These are phyloP conservation scores for Dictyostelium intermedium DNA, from an alignment of 78 protist genomes.

Conservation along the genomic window DNA sequence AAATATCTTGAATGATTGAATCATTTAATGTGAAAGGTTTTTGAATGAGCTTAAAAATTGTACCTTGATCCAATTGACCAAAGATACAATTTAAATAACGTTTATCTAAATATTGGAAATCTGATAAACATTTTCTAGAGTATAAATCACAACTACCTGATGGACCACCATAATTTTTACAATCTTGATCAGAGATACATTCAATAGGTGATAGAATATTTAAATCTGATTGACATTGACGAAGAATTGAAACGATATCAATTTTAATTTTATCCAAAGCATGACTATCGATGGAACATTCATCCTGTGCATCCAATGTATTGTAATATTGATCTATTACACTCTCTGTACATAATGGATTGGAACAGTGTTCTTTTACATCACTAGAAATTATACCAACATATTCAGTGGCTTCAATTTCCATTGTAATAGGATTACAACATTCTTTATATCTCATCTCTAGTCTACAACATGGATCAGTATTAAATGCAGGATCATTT, in stretches of 20 bases:
- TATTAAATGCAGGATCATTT: not conserved
- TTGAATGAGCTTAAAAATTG: not conserved
- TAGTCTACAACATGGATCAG: slow-evolving; percentile 42
- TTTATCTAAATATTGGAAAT: not conserved
- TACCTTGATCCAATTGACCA: not conserved
- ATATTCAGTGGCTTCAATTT: not conserved
- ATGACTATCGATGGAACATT: not conserved
- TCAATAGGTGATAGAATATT: not conserved
- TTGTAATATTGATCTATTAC: not conserved
- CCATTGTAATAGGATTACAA: slow-evolving; percentile 8
- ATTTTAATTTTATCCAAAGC: slow-evolving; percentile 2
- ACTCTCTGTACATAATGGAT: slow-evolving; percentile 2
- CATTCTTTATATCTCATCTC: not conserved
- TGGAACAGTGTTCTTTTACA: not conserved
- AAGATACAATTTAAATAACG: not conserved
- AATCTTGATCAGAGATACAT: not conserved
- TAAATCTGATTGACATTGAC: not conserved
- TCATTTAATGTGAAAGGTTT: not conserved
- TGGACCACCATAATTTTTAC: not conserved
- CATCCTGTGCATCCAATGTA: not conserved
- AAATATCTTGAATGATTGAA: not conserved
- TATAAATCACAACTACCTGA: not conserved
- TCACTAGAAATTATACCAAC: not conserved
- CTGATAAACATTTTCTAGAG: not conserved
- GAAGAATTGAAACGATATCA: not conserved